Conservation (phyloP, 2,329 filamentous ascomycete genomes). For the Aspergillus brunneoviolaceus region DNA sequence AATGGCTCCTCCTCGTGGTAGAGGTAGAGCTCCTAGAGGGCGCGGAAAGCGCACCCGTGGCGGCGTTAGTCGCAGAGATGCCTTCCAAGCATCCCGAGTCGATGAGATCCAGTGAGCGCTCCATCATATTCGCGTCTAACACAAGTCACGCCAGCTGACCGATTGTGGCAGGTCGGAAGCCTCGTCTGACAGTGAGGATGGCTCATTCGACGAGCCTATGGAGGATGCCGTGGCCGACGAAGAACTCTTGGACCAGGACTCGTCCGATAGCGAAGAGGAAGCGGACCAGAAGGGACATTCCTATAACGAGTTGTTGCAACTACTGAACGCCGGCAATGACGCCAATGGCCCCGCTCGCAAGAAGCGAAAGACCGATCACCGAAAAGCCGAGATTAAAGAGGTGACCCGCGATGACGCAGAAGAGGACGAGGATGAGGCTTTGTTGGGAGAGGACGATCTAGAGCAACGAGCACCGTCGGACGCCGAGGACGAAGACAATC, state of each 20-base stretch:
- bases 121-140: background rate
- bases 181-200: conserved; percentile 27
- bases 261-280: conserved; percentile 46
- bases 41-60: conserved; percentile 34
- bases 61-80: conserved; percentile 23
- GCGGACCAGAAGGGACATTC: conserved; percentile 43
- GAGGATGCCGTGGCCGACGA: conserved; percentile 48
- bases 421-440: conserved; percentile 24
- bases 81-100: conserved; percentile 40
- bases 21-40: conserved; percentile 30
- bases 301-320: conserved; percentile 58
- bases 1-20: conserved; percentile 32
- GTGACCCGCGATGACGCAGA: conserved; percentile 23
- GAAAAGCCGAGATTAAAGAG: conserved; percentile 28
- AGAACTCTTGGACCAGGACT: conserved; percentile 31
- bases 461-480: conserved; percentile 52
- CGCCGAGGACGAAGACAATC: conserved; percentile 42
- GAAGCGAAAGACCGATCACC: conserved; percentile 52
- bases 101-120: conserved; percentile 39
- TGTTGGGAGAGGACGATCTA: conserved; percentile 44
- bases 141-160: conserved; percentile 9
- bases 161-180: conserved; percentile 26
- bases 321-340: conserved; percentile 48
- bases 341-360: conserved; percentile 50
- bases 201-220: conserved; percentile 40